These are phyloP conservation scores for Dactylellina cionopaga DNA, from an alignment of 2,329 filamentous ascomycete genomes.

Conservation along the genomic window DNA sequence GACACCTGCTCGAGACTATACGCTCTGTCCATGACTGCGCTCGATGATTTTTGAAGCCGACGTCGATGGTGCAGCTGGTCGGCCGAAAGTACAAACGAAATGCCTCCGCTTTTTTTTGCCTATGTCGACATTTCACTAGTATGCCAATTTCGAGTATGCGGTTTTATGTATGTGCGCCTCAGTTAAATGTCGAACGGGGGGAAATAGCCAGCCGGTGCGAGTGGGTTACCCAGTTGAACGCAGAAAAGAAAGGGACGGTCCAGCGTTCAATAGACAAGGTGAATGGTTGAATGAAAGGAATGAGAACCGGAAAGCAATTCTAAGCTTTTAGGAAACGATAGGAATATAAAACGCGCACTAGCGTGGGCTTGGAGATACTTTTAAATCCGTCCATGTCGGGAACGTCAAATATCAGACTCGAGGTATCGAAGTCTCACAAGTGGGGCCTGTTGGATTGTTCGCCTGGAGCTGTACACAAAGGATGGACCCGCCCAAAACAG, in stretches of 20 bases:
- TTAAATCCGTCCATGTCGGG: conserved; percentile 19
- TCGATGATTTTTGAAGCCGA: not conserved
- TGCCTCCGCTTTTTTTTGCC: not conserved
- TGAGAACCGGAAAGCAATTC: conserved; percentile 27
- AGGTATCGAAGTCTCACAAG: conserved; percentile 4
- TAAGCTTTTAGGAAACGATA: conserved; percentile 22
- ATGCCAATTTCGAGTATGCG: not conserved
- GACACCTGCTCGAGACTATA: conserved; percentile 35
- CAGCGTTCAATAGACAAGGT: not conserved
- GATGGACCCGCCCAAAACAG: conserved; percentile 37
- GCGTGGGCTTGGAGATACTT: conserved; percentile 22
- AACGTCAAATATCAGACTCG: not conserved
- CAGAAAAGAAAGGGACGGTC: not conserved
- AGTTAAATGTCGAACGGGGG: not conserved
- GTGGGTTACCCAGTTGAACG: not conserved
- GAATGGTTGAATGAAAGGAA: not conserved
- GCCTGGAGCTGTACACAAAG: conserved; percentile 37
- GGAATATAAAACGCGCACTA: not conserved
- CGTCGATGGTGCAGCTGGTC: not conserved
- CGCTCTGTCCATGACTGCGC: conserved; percentile 44
- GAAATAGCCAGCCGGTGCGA: conserved; percentile 1
- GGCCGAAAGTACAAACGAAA: not conserved
- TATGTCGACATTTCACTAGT: conserved; percentile 45
- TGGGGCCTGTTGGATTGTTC: conserved; percentile 12
- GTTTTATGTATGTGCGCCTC: not conserved